Base-by-base conservation (phyloP, 2,329 filamentous ascomycete genomes). In the Hawksworthiomyces lignivorus region DNA sequence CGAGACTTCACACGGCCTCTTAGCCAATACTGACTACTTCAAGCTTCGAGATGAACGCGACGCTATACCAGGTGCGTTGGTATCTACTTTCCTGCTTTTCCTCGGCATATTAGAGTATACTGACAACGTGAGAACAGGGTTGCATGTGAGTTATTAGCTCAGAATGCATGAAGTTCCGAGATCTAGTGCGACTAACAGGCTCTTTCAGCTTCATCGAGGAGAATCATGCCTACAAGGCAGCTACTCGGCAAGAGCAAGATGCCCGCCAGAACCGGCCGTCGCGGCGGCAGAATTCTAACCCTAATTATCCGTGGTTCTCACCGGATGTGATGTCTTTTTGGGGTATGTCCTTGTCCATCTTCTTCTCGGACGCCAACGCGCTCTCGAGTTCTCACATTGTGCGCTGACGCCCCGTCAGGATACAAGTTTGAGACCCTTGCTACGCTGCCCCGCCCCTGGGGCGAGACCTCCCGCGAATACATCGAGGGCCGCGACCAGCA, bases 31-130 rank as follows among this genome's bases (percentile, higher is more conserved):
- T 18, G 30, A 34, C 14, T 51, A 44, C 30, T 52, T 35, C 47
- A 55, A 88, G 85, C 37, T 97, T 95, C 55, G 85, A 94, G 60
- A 95, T 98, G 88, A 95, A 96, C 59, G 90, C 87, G 36, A 96
- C 90, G 3, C 70, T 81, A 38, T 92, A 88, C 56, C 84, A 97
- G 69, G 89, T 92, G 64, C 61, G 77, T 52, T 54, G 5, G 31
- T 40, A 15, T 39, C 33, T 19, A 34, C 36, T 22, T 14, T 14
- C 4, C 31, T 20, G 11, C 17, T 14, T 26, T 26, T 26, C 12
- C 24, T 26, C 24, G 8, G 8, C 24, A 8, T 26, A 12, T 26
- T 26, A n/a, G n/a, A n/a, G n/a, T n/a, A n/a, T n/a, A n/a, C n/a
- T n/a, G n/a, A n/a, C n/a, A n/a, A n/a, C n/a, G n/a, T n/a, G n/a